Evolutionary conservation across 2,329 filamentous ascomycete species (phyloP).

Genomic region (Penicillium glabrum): DNA sequence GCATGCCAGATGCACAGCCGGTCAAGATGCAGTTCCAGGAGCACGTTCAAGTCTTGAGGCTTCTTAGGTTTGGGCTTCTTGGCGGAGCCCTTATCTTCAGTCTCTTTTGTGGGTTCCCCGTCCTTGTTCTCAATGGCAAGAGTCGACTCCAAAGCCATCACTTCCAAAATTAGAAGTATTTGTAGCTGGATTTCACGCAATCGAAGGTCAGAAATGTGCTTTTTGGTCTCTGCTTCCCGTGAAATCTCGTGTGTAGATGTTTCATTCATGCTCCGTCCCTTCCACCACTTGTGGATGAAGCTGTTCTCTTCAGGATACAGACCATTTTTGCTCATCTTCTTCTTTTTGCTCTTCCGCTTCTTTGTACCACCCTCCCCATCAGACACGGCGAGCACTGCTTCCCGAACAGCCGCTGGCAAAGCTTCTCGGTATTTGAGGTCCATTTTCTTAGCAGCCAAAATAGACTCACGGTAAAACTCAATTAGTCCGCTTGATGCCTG

Average conservation of each 20-base stretch:
- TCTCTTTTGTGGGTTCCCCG: conserved; percentile 8
- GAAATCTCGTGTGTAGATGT: conserved; percentile 23
- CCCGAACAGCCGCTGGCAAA: conserved; percentile 40
- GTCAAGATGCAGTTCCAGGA: conserved; percentile 50
- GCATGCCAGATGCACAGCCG: conserved; percentile 54
- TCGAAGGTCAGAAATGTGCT: conserved; percentile 44
- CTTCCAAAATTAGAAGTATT: conserved; percentile 50
- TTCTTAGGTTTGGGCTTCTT: conserved; percentile 39
- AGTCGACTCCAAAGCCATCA: conserved; percentile 43
- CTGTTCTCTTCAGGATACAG: conserved; percentile 47
- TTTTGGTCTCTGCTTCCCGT: conserved; percentile 40
- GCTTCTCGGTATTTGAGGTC: conserved; percentile 49
- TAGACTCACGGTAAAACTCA: conserved; percentile 42
- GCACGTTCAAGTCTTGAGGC: conserved; percentile 41
- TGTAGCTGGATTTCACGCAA: conserved; percentile 51
- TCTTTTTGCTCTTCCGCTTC: conserved; percentile 39
- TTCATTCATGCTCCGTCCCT: conserved; percentile 30
- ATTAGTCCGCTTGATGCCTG: conserved; percentile 30
- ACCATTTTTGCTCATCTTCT: conserved; percentile 48
- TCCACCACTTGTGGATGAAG: conserved; percentile 49
- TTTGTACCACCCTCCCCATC: conserved; percentile 34
- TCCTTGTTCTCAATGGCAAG: conserved; percentile 19
- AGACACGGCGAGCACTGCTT: conserved; percentile 36
- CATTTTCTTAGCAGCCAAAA: conserved; percentile 47
- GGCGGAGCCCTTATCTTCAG: conserved; percentile 14